Conservation (phyloP, 176 grass and related monocot species). For the Avena eriantha region DNA sequence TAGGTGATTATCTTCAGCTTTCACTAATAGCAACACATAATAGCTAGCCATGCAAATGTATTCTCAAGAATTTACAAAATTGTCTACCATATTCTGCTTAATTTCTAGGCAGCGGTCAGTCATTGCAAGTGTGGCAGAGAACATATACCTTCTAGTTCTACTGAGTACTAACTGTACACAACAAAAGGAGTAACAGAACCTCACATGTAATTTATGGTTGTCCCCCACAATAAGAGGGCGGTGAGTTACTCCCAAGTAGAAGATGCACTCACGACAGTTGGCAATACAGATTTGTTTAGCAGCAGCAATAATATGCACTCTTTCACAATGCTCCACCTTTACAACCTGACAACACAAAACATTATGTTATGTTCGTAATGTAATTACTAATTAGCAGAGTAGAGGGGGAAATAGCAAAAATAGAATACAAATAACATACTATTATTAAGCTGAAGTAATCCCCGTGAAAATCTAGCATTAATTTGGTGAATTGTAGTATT, state of each 20-base stretch:
- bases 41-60: neutral
- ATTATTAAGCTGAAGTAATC: neutral
- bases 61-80: neutral
- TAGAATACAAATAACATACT: neutral
- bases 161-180: constrained; percentile 19
- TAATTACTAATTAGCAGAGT: neutral
- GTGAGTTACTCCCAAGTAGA: constrained; percentile 92
- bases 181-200: constrained; percentile 40
- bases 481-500: neutral
- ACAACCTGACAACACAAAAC: constrained; percentile 64
- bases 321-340: constrained; percentile 98
- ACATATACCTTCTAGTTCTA: constrained; percentile 12
- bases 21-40: neutral
- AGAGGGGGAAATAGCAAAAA: constrained; percentile 13
- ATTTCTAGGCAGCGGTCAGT: neutral
- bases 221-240: constrained; percentile 90
- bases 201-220: constrained; percentile 98
- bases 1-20: neutral
- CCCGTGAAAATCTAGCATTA: neutral
- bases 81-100: neutral
- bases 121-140: neutral
- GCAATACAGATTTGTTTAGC: constrained; percentile 90
- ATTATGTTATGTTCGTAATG: constrained; percentile 31
- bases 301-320: constrained; percentile 94
- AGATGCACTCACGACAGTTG: constrained; percentile 93